Percentiles rank a stretch among this genome's conserved stretches.
These are phyloP conservation scores for Trametes cubensis DNA, from an alignment of 768 basidiomycete species.

Conservation along the genomic window DNA sequence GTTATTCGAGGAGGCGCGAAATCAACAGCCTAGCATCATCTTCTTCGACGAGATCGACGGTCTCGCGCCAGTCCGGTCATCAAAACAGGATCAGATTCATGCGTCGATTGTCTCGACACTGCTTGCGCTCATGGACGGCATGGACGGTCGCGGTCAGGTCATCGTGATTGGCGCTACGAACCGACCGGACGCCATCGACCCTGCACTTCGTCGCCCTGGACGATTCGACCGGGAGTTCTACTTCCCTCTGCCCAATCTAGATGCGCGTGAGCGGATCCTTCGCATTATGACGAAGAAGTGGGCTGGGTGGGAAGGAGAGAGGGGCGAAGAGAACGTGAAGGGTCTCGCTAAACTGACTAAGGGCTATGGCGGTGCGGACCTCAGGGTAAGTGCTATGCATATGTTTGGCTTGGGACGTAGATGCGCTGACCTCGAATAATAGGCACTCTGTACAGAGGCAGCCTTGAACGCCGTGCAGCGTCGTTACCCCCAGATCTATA, in stretches of 20 bases:
- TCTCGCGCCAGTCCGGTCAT: constrained; percentile 95
- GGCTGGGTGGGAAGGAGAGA: constrained; percentile 75
- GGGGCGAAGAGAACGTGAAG: constrained; percentile 50
- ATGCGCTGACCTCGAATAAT: constrained; percentile 11
- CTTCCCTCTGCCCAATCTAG: constrained; percentile 85
- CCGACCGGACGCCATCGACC: constrained; percentile 96
- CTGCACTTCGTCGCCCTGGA: constrained; percentile 90
- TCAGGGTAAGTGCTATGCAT: constrained; percentile 63
- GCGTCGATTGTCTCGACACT: constrained; percentile 96
- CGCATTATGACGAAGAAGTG: constrained; percentile 88
- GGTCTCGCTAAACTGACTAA: constrained; percentile 90
- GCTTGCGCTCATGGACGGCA: constrained; percentile 97
- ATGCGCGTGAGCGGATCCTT: constrained; percentile 87
- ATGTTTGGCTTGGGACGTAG: constrained; percentile 7
- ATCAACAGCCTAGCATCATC: constrained; percentile 93
- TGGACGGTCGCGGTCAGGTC: constrained; percentile 98
- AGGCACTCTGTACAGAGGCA: constrained; percentile 97
- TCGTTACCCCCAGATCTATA: constrained; percentile 96
- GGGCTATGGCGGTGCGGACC: constrained; percentile 96
- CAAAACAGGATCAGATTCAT: constrained; percentile 98
- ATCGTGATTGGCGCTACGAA: constrained; percentile 98
- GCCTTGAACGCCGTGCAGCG: constrained; percentile 95
- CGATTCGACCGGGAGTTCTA: constrained; percentile 98
- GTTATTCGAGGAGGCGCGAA: constrained; percentile 93
- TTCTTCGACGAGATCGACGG: constrained; percentile 99